phyloP scores from a whole-genome alignment of 1,284 basidiomycete species.

The Moesziomyces sp. region DNA sequence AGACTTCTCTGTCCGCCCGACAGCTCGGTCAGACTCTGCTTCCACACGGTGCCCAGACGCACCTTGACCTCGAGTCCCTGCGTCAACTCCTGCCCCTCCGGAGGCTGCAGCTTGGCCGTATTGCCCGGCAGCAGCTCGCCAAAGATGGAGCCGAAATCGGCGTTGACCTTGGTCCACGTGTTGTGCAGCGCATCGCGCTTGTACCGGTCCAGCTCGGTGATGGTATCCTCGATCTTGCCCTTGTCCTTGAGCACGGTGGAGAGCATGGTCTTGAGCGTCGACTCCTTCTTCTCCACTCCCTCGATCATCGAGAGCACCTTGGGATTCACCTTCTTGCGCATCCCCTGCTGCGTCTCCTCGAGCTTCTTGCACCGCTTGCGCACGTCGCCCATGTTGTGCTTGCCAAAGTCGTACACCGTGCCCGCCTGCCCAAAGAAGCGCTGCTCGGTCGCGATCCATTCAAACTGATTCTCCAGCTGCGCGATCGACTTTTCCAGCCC shows the following conservation, averaged over 20 bases:
- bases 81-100: constrained; percentile 91
- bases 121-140: constrained; percentile 95
- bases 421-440: constrained; percentile 82
- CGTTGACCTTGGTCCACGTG: constrained; percentile 94
- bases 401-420: constrained; percentile 83
- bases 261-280: constrained; percentile 86
- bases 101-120: constrained; percentile 92
- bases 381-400: constrained; percentile 77
- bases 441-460: constrained; percentile 89
- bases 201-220: constrained; percentile 90
- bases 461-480: constrained; percentile 80
- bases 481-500: constrained; percentile 60
- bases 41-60: constrained; percentile 92
- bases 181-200: constrained; percentile 92
- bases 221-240: constrained; percentile 93
- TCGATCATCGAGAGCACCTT: constrained; percentile 98
- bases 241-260: constrained; percentile 91
- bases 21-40: constrained; percentile 93
- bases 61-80: constrained; percentile 98
- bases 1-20: constrained; percentile 96
- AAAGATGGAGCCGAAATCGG: constrained; percentile 95
- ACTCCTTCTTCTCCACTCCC: constrained; percentile 95
- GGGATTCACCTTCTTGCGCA: constrained; percentile 94
- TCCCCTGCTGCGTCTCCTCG: constrained; percentile 81
- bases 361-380: constrained; percentile 80